Base-by-base conservation (phyloP, 164 flowering plant genomes). In the Nelumbo lutea region DNA sequence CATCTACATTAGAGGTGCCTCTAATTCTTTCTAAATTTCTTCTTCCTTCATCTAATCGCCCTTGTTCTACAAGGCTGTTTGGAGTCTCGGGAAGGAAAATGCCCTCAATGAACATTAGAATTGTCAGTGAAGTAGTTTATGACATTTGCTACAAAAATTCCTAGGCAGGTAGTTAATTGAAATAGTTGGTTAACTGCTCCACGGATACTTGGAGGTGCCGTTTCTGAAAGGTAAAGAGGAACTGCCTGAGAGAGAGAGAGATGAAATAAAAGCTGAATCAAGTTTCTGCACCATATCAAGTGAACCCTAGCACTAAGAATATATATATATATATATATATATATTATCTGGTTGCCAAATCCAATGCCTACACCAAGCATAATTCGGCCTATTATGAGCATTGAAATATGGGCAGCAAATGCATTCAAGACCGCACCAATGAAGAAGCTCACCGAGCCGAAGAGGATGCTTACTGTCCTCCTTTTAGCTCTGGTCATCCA, bases 201-300 rank as follows among this genome's bases (percentile, higher is more conserved):
- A 52, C 98, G 70, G 62, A 85, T 70, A 62, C 88, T 88, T 5
- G 98, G 83, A 3, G 98, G 98, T n/a, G 98, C 88, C 82, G 84
- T 93, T 72, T 93, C 97, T 1, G 97, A 93, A 10, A 93, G 94
- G 72, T 93, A 93, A 13, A 93, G 76, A 46, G 98, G 98, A 66
- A 93, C 97, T 1, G 97, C 90, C 96, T 90, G 80, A 42, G 7
- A 46, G 7, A 4, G 48, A 46, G 5, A 46, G 48, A 46, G 48
- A 1, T 4, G 48, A 46, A 46, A 4, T 1, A 46, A 46, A 38
- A 68, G 58, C 67, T 67, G 53, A 43, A 11, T 2, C 42, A 27
- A 27, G 27, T 27, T 27, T 27, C 27, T 27, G 27, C 27, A 27
- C 27, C 27, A 27, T 27, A 27, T 27, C 27, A 27, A 27, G 27